Conservation (phyloP, 1,284 basidiomycete species). For the Apiotrichum siamense region DNA sequence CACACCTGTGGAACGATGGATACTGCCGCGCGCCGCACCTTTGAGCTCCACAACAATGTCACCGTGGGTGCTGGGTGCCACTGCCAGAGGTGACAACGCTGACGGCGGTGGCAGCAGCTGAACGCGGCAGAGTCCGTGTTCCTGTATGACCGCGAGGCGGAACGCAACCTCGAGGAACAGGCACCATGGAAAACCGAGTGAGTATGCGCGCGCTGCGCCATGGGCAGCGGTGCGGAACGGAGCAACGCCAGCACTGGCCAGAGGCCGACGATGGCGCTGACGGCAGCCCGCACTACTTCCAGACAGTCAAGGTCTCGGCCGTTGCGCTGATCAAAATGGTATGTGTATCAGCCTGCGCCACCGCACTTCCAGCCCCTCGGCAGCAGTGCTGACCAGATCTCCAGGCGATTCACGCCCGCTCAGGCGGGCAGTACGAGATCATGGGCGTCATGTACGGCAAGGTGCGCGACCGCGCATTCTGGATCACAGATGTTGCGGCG, state of each 20-base stretch:
- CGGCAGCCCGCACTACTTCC: slow-evolving; percentile 80
- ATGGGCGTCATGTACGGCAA: slow-evolving; percentile 99
- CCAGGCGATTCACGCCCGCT: slow-evolving; percentile 94
- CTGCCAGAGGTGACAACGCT: not conserved
- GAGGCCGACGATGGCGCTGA: not conserved
- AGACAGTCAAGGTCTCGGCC: slow-evolving; percentile 88
- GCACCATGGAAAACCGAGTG: slow-evolving; percentile 85
- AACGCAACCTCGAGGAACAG: slow-evolving; percentile 64
- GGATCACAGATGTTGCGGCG: slow-evolving; percentile 94
- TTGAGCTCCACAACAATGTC: slow-evolving; percentile 76
- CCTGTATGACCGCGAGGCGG: slow-evolving; percentile 66
- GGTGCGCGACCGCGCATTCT: slow-evolving; percentile 74
- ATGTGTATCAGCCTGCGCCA: no score
- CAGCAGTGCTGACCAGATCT: not conserved
- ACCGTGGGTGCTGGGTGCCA: slow-evolving; percentile 20
- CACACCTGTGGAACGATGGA: slow-evolving; percentile 17
- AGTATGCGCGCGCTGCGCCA: slow-evolving; percentile 12
- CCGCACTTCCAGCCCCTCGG: no score
- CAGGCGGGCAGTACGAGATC: slow-evolving; percentile 94
- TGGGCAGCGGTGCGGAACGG: not conserved
- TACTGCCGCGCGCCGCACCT: slow-evolving; percentile 63
- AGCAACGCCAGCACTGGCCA: no score
- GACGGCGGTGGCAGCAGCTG: slow-evolving; percentile 17
- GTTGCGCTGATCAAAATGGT: slow-evolving; percentile 99
- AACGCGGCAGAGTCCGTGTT: slow-evolving; percentile 64